Conservation (phyloP, 345 rosid species). For the Geranium rotundifolium region DNA sequence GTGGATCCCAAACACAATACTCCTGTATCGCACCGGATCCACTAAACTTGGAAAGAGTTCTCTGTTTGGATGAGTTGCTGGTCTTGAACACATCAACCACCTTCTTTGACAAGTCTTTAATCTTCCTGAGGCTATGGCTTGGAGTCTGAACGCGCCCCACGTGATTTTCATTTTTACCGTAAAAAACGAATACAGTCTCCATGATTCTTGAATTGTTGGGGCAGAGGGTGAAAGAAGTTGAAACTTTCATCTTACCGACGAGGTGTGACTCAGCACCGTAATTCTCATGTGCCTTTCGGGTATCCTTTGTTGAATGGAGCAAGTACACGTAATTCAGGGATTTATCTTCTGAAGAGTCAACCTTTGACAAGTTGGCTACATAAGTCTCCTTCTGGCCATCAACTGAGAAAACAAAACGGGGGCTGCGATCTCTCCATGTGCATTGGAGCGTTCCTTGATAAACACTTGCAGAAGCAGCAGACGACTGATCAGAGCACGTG, state of each 20-base stretch:
- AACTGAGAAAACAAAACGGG: conserved; percentile 64
- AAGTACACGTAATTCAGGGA: conserved; percentile 40
- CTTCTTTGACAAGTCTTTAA: conserved; percentile 58
- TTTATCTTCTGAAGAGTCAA: conserved; percentile 18
- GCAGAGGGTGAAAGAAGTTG: conserved; percentile 42
- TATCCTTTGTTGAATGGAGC: conserved; percentile 39
- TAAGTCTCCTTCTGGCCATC: conserved; percentile 60
- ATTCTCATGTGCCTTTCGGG: conserved; percentile 25
- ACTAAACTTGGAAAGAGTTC: conserved; percentile 41
- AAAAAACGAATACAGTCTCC: conserved; percentile 74
- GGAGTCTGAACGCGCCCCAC: conserved; percentile 20
- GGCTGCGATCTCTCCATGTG: conserved; percentile 57
- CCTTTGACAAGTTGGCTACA: conserved; percentile 41
- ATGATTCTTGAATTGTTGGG: conserved; percentile 32
- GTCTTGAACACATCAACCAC: conserved; percentile 47
- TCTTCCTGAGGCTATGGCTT: conserved; percentile 26
- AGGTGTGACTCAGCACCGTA: conserved; percentile 27
- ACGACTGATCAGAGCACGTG: conserved; percentile 39
- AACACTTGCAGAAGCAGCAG: conserved; percentile 33
- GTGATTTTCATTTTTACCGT: conserved; percentile 33
- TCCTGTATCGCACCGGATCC: conserved; percentile 41
- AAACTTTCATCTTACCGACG: conserved; percentile 62
- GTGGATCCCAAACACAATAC: conserved; percentile 37
- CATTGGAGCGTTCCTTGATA: conserved; percentile 72
- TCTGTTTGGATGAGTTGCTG: conserved; percentile 39